phyloP scores from a whole-genome alignment of 495 filamentous ascomycete genomes.

The Neurospora sp. region DNA sequence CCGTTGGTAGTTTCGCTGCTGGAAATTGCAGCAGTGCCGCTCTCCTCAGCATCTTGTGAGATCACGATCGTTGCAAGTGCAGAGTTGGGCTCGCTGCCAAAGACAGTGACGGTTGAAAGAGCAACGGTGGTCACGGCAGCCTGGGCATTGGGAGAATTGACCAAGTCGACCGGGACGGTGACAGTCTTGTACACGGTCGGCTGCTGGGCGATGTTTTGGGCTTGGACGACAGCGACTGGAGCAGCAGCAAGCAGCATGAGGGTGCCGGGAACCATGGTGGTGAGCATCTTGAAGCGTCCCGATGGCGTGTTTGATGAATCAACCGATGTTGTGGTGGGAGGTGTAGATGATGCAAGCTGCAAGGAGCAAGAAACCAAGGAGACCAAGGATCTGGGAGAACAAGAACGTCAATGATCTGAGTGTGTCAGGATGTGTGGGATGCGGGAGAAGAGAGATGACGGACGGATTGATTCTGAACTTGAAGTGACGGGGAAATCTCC shows the following conservation, averaged over 20 bases:
- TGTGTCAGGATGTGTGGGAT: background rate
- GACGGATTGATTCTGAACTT: background rate
- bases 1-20: background rate
- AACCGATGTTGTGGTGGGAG: background rate
- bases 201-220: background rate
- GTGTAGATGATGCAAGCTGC: background rate
- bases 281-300: background rate
- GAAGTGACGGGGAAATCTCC: background rate
- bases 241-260: background rate
- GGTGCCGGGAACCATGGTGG: background rate
- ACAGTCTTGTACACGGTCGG: background rate
- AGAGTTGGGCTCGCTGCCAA: background rate
- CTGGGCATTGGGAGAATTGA: background rate
- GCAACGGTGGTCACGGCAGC: background rate
- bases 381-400: background rate
- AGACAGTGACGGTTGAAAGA: background rate
- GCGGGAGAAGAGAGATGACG: background rate
- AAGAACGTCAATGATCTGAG: background rate
- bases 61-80: background rate
- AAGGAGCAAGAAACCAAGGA: background rate
- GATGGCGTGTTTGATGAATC: background rate
- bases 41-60: background rate
- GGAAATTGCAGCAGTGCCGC: background rate
- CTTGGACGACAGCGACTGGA: background rate
- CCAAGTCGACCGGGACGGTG: background rate